Percentiles rank a stretch among this genome's conserved stretches.
Evolutionary conservation across 306 rosid species (phyloP).

Genomic region (Trifolium fragiferum): DNA sequence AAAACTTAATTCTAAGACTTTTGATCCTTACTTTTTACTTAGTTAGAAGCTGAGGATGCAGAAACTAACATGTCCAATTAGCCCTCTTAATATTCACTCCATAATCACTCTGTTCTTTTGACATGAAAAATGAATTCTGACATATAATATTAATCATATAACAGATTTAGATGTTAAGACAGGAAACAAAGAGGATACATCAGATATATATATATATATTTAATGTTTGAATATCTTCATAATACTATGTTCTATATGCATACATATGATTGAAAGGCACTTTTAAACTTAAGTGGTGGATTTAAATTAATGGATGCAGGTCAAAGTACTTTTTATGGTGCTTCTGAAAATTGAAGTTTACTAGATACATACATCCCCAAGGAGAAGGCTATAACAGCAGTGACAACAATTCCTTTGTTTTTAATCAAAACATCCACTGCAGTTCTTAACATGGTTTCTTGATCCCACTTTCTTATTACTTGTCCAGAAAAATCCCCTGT

Average conservation of each 20-base stretch:
- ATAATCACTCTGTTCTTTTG: not conserved
- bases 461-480: constrained; percentile 48
- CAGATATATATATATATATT: not conserved
- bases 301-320: constrained; percentile 32
- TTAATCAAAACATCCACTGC: constrained; percentile 44
- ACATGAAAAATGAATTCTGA: constrained; percentile 1
- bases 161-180: constrained; percentile 28
- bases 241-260: constrained; percentile 27
- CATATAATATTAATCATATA: constrained; percentile 27
- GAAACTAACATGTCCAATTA: constrained; percentile 20
- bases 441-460: constrained; percentile 46
- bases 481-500: constrained; percentile 40
- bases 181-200: constrained; percentile 16
- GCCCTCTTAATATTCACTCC: not conserved
- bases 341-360: constrained; percentile 41
- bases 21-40: constrained; percentile 18
- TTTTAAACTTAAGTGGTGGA: constrained; percentile 23
- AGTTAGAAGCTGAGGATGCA: constrained; percentile 19
- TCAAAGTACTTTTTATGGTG: constrained; percentile 24
- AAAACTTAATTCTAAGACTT: too few species aligned
- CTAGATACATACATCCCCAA: constrained; percentile 57
- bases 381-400: constrained; percentile 69
- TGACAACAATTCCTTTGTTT: constrained; percentile 58
- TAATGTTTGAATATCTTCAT: constrained; percentile 28
- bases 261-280: constrained; percentile 7